phyloP scores from a whole-genome alignment of 2,329 filamentous ascomycete genomes.

The Neonectria sp. region DNA sequence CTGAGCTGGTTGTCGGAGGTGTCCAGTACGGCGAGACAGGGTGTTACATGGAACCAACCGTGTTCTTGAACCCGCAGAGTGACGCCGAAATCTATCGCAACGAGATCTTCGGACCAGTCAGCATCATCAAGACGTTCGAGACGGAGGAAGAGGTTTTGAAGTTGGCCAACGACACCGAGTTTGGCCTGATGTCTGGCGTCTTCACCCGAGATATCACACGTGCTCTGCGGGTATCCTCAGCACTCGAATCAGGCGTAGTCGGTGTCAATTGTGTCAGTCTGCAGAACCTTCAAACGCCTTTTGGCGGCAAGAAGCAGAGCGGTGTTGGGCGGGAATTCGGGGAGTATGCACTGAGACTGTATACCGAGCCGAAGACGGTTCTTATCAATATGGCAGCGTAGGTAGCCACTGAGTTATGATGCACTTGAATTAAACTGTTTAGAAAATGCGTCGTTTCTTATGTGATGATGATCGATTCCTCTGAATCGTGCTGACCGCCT shows the following conservation, averaged over 20 bases:
- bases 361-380: conserved; percentile 32
- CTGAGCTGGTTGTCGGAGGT: conserved; percentile 28
- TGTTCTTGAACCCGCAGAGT: conserved; percentile 27
- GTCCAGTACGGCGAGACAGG: conserved; percentile 21
- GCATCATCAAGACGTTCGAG: conserved; percentile 32
- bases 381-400: conserved; percentile 32
- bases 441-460: no score
- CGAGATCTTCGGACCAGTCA: conserved; percentile 30
- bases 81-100: conserved; percentile 25
- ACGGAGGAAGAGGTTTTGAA: conserved; percentile 27
- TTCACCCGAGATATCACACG: conserved; percentile 25
- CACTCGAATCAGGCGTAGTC: conserved; percentile 28
- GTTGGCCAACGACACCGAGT: conserved; percentile 32
- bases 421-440: not conserved
- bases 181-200: conserved; percentile 29
- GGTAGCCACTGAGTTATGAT: not conserved
- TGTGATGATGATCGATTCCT: no score
- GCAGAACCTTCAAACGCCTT: conserved; percentile 25
- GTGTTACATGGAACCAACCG: conserved; percentile 28
- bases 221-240: conserved; percentile 27
- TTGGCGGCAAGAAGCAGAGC: conserved; percentile 31
- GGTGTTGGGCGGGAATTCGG: conserved; percentile 31
- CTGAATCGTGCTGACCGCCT: no score
- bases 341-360: conserved; percentile 29
- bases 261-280: conserved; percentile 32